phyloP scores from a whole-genome alignment of 306 rosid species.

The Hippophae rhamnoides region DNA sequence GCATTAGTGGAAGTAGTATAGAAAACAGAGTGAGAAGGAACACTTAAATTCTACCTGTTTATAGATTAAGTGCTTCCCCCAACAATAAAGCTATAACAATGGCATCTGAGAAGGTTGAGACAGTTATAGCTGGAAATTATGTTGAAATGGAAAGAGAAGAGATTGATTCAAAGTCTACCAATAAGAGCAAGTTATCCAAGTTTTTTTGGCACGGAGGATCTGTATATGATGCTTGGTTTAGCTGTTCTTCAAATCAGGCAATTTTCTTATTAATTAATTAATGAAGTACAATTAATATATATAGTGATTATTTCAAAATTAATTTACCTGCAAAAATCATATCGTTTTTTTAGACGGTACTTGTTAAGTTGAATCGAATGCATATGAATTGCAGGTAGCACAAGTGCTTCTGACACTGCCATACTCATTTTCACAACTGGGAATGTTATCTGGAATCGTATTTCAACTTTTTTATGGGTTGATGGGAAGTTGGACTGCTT shows the following conservation, averaged over 20 bases:
- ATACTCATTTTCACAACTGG: constrained; percentile 91
- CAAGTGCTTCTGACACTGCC: constrained; percentile 96
- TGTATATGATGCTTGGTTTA: constrained; percentile 98
- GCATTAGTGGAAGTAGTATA: constrained; percentile 11
- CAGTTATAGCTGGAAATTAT: constrained; percentile 85
- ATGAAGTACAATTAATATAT: too few species aligned
- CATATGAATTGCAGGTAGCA: constrained; percentile 58
- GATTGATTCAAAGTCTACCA: constrained; percentile 39
- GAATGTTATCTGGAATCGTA: constrained; percentile 81
- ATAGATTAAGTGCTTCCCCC: constrained; percentile 23
- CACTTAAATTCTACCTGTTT: constrained; percentile 31
- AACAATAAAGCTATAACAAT: constrained; percentile 27
- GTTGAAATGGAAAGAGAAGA: constrained; percentile 89
- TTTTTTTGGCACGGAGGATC: constrained; percentile 94
- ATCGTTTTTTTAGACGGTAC: too few species aligned
- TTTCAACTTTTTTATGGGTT: constrained; percentile 92
- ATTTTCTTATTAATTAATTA: too few species aligned
- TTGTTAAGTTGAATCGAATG: background rate
- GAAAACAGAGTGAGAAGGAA: constrained; percentile 2
- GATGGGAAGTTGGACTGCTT: constrained; percentile 99
- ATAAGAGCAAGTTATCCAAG: constrained; percentile 43
- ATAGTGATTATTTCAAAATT: background rate
- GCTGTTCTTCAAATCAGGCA: constrained; percentile 95
- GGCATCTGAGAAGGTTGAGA: constrained; percentile 98
- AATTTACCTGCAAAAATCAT: too few species aligned